These are phyloP conservation scores for Pythium apleroticum DNA, from an alignment of 352 stramenopile genomes.

Conservation along the genomic window DNA sequence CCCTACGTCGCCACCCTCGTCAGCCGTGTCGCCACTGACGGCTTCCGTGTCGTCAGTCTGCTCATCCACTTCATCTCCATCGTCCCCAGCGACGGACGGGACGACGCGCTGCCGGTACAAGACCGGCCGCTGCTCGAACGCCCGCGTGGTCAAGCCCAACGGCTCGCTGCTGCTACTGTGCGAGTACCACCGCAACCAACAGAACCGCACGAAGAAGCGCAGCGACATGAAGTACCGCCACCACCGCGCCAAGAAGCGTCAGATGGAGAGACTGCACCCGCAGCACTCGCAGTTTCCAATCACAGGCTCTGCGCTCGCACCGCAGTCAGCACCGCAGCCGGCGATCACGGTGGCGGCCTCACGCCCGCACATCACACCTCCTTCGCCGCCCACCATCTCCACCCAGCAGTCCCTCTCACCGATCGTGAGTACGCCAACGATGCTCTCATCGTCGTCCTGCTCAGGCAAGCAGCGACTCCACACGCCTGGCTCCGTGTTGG, in stretches of 20 bases:
- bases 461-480: background rate
- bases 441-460: conserved; percentile 1
- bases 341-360: background rate
- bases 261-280: conserved; percentile 19
- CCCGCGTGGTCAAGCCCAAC: conserved; percentile 73
- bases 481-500: conserved; percentile 9
- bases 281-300: background rate
- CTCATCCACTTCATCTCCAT: background rate
- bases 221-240: conserved; percentile 82
- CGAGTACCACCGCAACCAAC: conserved; percentile 77
- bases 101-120: conserved; percentile 70
- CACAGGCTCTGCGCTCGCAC: background rate
- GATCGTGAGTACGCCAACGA: conserved; percentile 15
- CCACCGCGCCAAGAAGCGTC: conserved; percentile 59
- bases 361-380: background rate
- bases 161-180: conserved; percentile 73
- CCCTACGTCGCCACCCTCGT: background rate
- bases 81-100: background rate
- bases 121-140: conserved; percentile 71
- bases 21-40: background rate
- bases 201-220: conserved; percentile 87
- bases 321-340: background rate
- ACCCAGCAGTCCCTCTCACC: conserved; percentile 8
- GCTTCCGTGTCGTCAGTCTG: too few species aligned
- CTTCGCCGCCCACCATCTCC: background rate